Base-by-base conservation (phyloP, 2,329 filamentous ascomycete genomes). In the Epichloe sylvatica region DNA sequence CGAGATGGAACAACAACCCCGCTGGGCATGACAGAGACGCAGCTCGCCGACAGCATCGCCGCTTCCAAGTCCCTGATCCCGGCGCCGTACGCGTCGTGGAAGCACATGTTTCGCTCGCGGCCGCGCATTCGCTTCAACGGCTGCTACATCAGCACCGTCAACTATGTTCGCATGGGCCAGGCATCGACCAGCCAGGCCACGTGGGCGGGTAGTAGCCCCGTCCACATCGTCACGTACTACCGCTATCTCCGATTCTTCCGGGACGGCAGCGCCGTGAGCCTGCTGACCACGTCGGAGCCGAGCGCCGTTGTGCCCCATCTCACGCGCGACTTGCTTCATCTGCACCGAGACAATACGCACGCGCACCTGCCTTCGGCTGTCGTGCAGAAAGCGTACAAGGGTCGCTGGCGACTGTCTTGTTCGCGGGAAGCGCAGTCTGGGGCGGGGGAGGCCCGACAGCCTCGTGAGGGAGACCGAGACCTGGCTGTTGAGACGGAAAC, bases 151-250 rank as follows among this genome's bases (percentile, higher is more conserved):
- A 87, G 82, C 65, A 97, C 91, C 0, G 89, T 95, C 52, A 97
- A 97, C 69, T 98, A 98, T 68, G 81, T 87, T 46, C 85, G 92
- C 23, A 72, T 87, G 0, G 92, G 92, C 34, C 84, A 84, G 52
- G 75, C 82, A 11, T 82, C 80, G 3, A 75, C 78, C 19, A 83
- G 81, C 55, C 81, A 81, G 49, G 69, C 84, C 17, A 83, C 85
- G 1, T 95, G 90, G 87, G 71, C 86, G 71, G 72, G 59, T 2
- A 50, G 49, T 2, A 50, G 49, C 35, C 90, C 90, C 8, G 84
- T 97, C 36, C 89, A 94, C 63, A 94, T 97, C 51, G 89, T 98
- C 45, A 98, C 92, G 0, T 98, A 97, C 69, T 98, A 94, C 70
- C 87, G 92, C 51, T 98, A 97, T 67, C 77, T 98, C 3, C 86